Base-by-base conservation (phyloP, 352 stramenopile species). In the Pythium dissimile region DNA sequence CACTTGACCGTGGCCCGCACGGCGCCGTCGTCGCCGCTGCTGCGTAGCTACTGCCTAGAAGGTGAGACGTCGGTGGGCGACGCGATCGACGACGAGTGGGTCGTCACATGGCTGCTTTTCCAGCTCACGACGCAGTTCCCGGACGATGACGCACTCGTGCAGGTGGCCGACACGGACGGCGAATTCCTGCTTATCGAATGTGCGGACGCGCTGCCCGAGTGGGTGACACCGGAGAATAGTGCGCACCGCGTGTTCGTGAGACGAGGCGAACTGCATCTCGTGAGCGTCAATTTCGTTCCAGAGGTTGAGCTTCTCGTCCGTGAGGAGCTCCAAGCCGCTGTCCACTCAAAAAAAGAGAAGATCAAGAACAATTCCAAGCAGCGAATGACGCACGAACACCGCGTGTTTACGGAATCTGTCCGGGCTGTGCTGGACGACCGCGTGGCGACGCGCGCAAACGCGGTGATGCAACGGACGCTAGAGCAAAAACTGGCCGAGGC, bases 141-240 rank as follows among this genome's bases (percentile, higher is more conserved):
- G 0, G 26, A 60, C 13, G 57, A 59, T 15, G 59, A 75, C 28
- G 32, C 76, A 27, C 37, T 72, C 15, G 54, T 72, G n/a, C 59
- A 68, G 41, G 54, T 77, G 7, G 57, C 46, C 16, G 72, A 82
- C 39, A 63, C 58, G 26, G 72, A 82, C 56, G 72, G 72, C 37
- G 62, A 82, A 44, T 82, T 82, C 43, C 48, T 82, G 16, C 48
- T 82, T 26, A 75, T 82, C 46, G 72, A 82, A 54, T 70, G 66
- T n/a, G 72, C 72, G 5, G 67, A 82, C 24, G 53, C 50, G 34
- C 65, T 82, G 24, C 72, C 72, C 20, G 44, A 66, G 2, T 82
- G 72, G 72, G 62, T 79, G 15, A 57, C 42, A n/a, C 72, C 72
- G 20, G 69, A 81, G 24, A 75, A 71, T 46, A 73, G 51, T 24